These are phyloP conservation scores for Houttuynia cordata DNA, from an alignment of 164 flowering plant genomes.

Conservation along the genomic window DNA sequence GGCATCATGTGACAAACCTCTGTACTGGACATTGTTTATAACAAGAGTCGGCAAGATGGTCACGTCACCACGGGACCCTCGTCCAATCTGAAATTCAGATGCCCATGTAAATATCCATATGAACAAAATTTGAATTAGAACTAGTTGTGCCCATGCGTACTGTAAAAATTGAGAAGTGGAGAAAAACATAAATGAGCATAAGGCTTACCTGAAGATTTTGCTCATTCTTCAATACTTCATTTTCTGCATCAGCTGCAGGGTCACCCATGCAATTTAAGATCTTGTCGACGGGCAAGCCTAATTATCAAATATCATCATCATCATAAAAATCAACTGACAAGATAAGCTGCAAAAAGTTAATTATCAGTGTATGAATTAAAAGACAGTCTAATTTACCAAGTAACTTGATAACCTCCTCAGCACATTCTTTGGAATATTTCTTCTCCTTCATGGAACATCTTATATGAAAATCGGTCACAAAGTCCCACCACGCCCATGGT, in stretches of 20 bases:
- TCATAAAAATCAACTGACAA: neutral
- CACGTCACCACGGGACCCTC: slow-evolving; percentile 84
- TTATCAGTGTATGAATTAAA: neutral
- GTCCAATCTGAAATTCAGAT: slow-evolving; percentile 43
- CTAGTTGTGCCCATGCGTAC: neutral
- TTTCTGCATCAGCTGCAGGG: slow-evolving; percentile 74
- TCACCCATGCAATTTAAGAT: slow-evolving; percentile 75
- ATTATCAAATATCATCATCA: slow-evolving; percentile 3
- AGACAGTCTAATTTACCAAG: slow-evolving; percentile 36
- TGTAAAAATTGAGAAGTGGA: neutral
- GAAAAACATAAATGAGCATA: neutral
- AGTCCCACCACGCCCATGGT: slow-evolving; percentile 98
- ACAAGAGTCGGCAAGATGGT: slow-evolving; percentile 91
- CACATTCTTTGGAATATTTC: slow-evolving; percentile 62
- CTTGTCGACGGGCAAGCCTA: slow-evolving; percentile 63
- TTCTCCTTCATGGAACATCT: slow-evolving; percentile 89
- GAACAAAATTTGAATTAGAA: neutral
- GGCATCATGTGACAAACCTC: slow-evolving; percentile 42
- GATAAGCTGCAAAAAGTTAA: neutral
- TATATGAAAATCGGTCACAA: slow-evolving; percentile 78
- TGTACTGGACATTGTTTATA: slow-evolving; percentile 73
- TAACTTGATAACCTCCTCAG: slow-evolving; percentile 61
- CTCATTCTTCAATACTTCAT: slow-evolving; percentile 60
- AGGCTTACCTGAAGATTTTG: slow-evolving; percentile 64
- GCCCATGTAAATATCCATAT: neutral